Evolutionary conservation across 148 eudicot species (phyloP).

Genomic region (Chenopodium quinoa): DNA sequence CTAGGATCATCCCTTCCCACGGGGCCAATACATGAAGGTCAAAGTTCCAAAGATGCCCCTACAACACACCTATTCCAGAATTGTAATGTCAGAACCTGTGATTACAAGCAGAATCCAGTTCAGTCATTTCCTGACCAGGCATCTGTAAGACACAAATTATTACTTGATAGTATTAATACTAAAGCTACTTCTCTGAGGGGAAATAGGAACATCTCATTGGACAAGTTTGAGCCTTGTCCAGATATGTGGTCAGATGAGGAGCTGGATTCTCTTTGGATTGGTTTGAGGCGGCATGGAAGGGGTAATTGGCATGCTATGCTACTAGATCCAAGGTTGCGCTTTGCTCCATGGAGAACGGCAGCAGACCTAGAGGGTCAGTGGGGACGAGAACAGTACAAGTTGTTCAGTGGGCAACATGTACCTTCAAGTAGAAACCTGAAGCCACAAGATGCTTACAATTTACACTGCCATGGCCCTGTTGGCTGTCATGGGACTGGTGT

Average conservation of each 20-base stretch:
- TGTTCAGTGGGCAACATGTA: slow-evolving; percentile 27
- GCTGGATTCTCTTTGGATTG: slow-evolving; percentile 66
- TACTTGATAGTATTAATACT: slow-evolving; percentile 43
- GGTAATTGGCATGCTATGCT: slow-evolving; percentile 69
- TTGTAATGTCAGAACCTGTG: slow-evolving; percentile 21
- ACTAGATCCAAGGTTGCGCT: slow-evolving; percentile 54
- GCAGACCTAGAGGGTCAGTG: slow-evolving; percentile 53
- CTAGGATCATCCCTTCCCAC: slow-evolving; percentile 29
- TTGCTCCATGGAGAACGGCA: slow-evolving; percentile 50
- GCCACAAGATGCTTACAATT: slow-evolving; percentile 23
- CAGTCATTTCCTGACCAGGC: slow-evolving; percentile 31
- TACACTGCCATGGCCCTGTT: slow-evolving; percentile 17
- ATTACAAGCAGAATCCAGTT: slow-evolving; percentile 31
- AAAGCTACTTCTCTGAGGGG: slow-evolving; percentile 41
- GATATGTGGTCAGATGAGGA: slow-evolving; percentile 62
- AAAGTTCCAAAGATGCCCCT: slow-evolving; percentile 21
- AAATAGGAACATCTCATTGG: slow-evolving; percentile 32
- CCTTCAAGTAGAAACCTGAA: slow-evolving; percentile 29
- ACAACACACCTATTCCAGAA: slow-evolving; percentile 14
- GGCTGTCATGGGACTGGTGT: slow-evolving; percentile 11
- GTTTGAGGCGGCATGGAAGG: slow-evolving; percentile 63
- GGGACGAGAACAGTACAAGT: slow-evolving; percentile 48
- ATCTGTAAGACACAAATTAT: slow-evolving; percentile 35
- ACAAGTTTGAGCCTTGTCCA: slow-evolving; percentile 32
- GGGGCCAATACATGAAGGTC: slow-evolving; percentile 25